phyloP scores from a whole-genome alignment of 805 yeast genomes.

The Metschnikowia vanudenii region DNA sequence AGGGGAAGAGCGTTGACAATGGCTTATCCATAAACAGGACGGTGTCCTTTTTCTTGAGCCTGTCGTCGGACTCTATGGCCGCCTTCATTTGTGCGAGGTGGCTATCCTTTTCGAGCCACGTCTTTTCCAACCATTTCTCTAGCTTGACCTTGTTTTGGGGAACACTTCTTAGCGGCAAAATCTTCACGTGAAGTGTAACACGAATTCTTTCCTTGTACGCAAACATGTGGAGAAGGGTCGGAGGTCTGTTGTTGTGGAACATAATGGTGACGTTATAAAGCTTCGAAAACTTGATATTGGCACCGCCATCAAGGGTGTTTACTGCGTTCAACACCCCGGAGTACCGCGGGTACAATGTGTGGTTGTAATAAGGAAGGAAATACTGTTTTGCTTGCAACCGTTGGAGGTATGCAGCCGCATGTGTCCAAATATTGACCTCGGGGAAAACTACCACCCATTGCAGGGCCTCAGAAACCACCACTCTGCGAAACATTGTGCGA shows the following conservation, averaged over 20 bases:
- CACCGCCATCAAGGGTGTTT: conserved; percentile 34
- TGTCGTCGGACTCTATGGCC: background rate
- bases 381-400: conserved; percentile 52
- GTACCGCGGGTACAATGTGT: conserved; percentile 78
- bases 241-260: conserved; percentile 33
- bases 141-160: conserved; percentile 53
- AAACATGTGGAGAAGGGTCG: conserved; percentile 33
- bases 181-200: conserved; percentile 48
- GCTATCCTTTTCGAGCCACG: conserved; percentile 71
- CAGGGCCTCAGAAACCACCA: conserved; percentile 36
- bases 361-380: conserved; percentile 57
- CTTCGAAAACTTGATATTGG: conserved; percentile 37
- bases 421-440: conserved; percentile 72
- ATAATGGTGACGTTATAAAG: conserved; percentile 57
- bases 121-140: conserved; percentile 73
- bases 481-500: conserved; percentile 33
- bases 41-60: background rate
- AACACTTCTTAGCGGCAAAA: conserved; percentile 45
- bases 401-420: conserved; percentile 49
- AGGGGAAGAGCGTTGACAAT: background rate
- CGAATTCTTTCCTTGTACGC: conserved; percentile 28
- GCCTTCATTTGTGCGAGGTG: conserved; percentile 13
- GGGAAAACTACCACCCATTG: conserved; percentile 79
- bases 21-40: conserved; percentile 7
- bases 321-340: conserved; percentile 53